phyloP scores from a whole-genome alignment of 371 early-diverging fungal species.

The Syncephalastrum sp. region DNA sequence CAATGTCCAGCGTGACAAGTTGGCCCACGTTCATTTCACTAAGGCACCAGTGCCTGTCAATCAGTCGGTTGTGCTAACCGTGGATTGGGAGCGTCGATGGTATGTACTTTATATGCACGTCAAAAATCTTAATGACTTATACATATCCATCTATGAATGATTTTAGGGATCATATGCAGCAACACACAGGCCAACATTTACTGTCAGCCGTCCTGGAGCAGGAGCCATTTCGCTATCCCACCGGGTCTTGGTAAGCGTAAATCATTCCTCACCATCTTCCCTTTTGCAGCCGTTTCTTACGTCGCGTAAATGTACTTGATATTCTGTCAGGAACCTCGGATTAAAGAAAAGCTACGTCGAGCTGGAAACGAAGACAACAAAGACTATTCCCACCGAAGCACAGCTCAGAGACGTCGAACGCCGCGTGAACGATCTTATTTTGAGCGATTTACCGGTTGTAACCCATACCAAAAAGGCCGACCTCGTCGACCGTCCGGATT shows the following conservation, averaged over 20 bases:
- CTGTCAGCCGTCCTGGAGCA: conserved; percentile 70
- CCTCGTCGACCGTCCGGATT: conserved; percentile 38
- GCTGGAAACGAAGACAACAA: conserved; percentile 35
- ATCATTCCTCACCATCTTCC: too few relatives aligned
- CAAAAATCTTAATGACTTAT: not conserved
- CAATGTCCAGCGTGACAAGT: conserved; percentile 59
- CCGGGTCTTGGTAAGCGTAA: conserved; percentile 62
- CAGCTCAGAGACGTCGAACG: conserved; percentile 52
- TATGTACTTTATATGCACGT: not conserved
- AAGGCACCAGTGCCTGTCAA: conserved; percentile 52
- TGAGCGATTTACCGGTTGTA: conserved; percentile 49
- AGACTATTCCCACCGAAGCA: conserved; percentile 36
- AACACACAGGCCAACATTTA: conserved; percentile 80
- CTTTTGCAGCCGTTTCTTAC: not conserved
- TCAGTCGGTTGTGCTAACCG: conserved; percentile 44
- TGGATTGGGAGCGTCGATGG: conserved; percentile 74
- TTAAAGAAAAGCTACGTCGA: conserved; percentile 60
- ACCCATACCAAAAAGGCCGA: conserved; percentile 37
- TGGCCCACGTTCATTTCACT: conserved; percentile 66
- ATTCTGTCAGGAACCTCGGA: conserved; percentile 52
- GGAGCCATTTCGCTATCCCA: conserved; percentile 53
- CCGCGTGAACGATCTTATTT: conserved; percentile 57
- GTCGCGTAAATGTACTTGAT: not conserved
- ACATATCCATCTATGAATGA: too few relatives aligned
- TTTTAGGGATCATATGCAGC: conserved; percentile 70